Conservation (phyloP, 2,329 filamentous ascomycete species). For the Curvularia sp. region DNA sequence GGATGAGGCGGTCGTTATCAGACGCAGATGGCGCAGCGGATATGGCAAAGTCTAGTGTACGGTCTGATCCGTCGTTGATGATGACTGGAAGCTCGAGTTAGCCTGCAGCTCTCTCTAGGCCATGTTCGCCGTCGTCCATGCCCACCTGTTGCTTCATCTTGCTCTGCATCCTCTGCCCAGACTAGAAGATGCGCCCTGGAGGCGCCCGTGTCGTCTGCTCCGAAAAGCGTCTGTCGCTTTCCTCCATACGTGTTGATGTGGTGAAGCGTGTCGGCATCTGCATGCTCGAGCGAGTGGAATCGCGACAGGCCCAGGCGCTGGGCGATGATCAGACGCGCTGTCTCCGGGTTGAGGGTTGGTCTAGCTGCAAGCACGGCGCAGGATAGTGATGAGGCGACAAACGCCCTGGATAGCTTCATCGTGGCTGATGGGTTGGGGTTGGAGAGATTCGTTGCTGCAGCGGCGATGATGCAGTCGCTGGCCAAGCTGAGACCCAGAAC, state of each 20-base stretch:
- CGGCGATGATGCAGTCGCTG: conserved; percentile 38
- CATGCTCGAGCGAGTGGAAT: conserved; percentile 55
- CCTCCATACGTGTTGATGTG: conserved; percentile 58
- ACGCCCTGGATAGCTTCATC: conserved; percentile 56
- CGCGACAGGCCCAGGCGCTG: conserved; percentile 59
- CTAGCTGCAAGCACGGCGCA: conserved; percentile 45
- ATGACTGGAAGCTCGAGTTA: conserved; percentile 36
- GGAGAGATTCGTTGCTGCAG: conserved; percentile 27
- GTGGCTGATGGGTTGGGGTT: conserved; percentile 41
- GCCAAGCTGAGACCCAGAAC: conserved; percentile 23
- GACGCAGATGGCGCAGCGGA: conserved; percentile 40
- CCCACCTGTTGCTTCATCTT: conserved; percentile 44
- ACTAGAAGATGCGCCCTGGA: conserved; percentile 46
- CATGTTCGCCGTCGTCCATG: conserved; percentile 2
- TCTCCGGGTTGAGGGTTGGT: conserved; percentile 49
- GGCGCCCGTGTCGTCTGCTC: conserved; percentile 30
- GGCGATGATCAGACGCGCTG: conserved; percentile 60
- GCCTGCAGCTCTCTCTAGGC: conserved; percentile 6
- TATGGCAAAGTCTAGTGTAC: conserved; percentile 42
- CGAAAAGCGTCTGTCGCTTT: conserved; percentile 52
- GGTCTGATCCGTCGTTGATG: conserved; percentile 27
- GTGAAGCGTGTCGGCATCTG: conserved; percentile 52
- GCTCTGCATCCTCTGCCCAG: conserved; percentile 52
- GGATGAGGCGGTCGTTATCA: conserved; percentile 47
- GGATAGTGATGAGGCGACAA: conserved; percentile 52